Base-by-base conservation (phyloP, 2,329 filamentous ascomycete species). In the Venturia pyrina region DNA sequence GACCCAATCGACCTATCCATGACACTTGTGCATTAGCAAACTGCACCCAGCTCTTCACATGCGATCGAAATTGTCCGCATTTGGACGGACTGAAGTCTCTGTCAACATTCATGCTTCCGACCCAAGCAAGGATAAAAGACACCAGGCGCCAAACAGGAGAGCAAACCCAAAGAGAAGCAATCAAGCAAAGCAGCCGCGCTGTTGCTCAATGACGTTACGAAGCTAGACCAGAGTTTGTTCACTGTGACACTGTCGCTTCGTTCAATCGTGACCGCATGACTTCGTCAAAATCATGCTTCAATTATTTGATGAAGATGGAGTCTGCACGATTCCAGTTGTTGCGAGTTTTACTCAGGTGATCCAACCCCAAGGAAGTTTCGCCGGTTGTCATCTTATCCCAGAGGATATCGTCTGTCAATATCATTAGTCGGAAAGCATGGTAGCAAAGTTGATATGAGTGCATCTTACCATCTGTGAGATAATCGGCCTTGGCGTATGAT, bases 381-480 rank as follows among this genome's bases (percentile, higher is more conserved):
- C 74, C 71, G 21, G 69, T 63, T 48, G 68, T 72, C 57, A 80
- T 66, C 63, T 78, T 76, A 53, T 82, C 78, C 67, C 75, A 78
- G 2, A 81, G 70, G 34, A 81, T 72, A 34, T 82, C 79, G 50
- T 81, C 79, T 81, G 69, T 28, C 10, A 5, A 63, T 50, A n/a
- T 10, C 3, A 62, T 74, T 63, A 69, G 67, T 62, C 34, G 56
- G 43, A 63, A 28, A 62, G 15, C 15, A 53, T 40, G 15, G 28
- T 28, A 1, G n/a, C 28, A 44, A 24, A 28, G 13, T 19, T n/a
- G 50, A n/a, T 3, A 24, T 11, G 17, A 32, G 28, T 34, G 48
- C 13, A 28, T 17, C 87, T 82, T 80, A 96, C 93, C 92, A 78
- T 98, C 95, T 70, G 89, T 87, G 60, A 99, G 81, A 78, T 96